A percentile compares a stretch with the other conserved stretches of the same genome.
Evolutionary conservation across 2,329 filamentous ascomycete genomes (phyloP).

Genomic region (Talaromyces amestolkiae): DNA sequence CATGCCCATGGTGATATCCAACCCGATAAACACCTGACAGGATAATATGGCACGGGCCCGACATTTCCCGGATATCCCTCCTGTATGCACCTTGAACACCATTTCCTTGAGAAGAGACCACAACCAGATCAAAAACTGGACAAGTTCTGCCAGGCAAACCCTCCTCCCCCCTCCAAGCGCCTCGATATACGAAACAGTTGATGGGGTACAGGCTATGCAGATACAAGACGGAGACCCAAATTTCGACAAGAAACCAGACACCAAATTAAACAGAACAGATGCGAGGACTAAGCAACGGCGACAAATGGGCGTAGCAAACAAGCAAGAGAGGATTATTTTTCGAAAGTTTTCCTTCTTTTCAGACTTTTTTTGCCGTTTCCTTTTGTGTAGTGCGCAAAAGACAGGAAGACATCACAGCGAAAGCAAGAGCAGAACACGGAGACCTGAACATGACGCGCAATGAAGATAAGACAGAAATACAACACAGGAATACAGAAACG

Average conservation of each 20-base stretch:
- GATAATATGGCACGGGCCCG: neutral
- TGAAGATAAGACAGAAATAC: neutral
- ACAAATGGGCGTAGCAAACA: neutral
- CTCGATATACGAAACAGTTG: slow-evolving; percentile 5
- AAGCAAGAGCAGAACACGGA: neutral
- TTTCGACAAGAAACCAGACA: neutral
- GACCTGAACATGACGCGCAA: neutral
- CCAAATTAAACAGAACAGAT: neutral
- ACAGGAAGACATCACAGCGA: neutral
- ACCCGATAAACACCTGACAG: neutral
- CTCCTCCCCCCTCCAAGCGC: neutral
- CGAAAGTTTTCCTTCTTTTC: neutral
- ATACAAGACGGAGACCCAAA: slow-evolving; percentile 5
- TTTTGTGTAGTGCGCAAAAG: neutral
- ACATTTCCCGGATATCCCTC: neutral
- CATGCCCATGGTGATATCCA: neutral
- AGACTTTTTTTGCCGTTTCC: neutral
- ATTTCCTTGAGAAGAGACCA: neutral
- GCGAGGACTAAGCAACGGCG: neutral
- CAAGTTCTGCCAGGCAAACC: too few relatives aligned
- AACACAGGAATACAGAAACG: neutral
- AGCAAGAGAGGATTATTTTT: neutral
- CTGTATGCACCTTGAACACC: neutral
- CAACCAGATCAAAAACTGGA: neutral
- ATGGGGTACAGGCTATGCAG: slow-evolving; percentile 9